Percentiles rank a stretch among this genome's conserved stretches.
Conservation (phyloP, 1,284 basidiomycete species). For the Microbotryum saponariae region DNA sequence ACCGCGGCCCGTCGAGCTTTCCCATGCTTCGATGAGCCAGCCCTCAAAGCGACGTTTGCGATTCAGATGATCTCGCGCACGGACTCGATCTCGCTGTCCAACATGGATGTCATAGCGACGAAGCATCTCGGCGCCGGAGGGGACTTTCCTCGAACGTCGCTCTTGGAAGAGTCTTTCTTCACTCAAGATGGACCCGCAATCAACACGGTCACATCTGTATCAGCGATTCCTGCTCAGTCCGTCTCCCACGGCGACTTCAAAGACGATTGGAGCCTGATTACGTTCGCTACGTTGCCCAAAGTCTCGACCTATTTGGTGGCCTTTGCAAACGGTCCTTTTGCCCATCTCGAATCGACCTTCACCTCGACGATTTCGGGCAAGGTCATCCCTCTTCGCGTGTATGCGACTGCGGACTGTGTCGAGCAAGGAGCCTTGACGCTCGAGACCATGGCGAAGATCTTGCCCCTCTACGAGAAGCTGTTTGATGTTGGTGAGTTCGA, state of each 20-base stretch:
- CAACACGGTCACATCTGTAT: no score
- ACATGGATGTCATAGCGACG: constrained; percentile 64
- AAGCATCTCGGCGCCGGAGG: constrained; percentile 18
- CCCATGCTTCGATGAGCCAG: constrained; percentile 81
- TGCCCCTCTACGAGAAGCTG: constrained; percentile 80
- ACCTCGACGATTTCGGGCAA: constrained; percentile 73
- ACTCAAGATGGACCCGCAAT: no score
- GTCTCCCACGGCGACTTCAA: no score
- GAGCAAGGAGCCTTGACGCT: constrained; percentile 63
- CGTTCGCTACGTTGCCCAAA: constrained; percentile 41
- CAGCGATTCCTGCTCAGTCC: no score
- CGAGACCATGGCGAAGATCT: constrained; percentile 75
- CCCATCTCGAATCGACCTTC: constrained; percentile 55
- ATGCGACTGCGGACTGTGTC: constrained; percentile 65
- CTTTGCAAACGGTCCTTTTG: constrained; percentile 63
- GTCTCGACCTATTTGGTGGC: constrained; percentile 94
- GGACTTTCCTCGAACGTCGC: neutral
- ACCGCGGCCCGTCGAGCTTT: constrained; percentile 51
- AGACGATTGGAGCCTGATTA: constrained; percentile 37
- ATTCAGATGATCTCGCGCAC: constrained; percentile 73
- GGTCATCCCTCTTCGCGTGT: constrained; percentile 74
- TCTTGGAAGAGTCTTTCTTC: neutral
- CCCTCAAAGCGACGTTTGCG: constrained; percentile 77
- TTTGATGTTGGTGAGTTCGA: no score
- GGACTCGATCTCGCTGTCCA: constrained; percentile 56